Evolutionary conservation across 2,329 filamentous ascomycete species (phyloP).

Genomic region (Exophiala aquamarina): DNA sequence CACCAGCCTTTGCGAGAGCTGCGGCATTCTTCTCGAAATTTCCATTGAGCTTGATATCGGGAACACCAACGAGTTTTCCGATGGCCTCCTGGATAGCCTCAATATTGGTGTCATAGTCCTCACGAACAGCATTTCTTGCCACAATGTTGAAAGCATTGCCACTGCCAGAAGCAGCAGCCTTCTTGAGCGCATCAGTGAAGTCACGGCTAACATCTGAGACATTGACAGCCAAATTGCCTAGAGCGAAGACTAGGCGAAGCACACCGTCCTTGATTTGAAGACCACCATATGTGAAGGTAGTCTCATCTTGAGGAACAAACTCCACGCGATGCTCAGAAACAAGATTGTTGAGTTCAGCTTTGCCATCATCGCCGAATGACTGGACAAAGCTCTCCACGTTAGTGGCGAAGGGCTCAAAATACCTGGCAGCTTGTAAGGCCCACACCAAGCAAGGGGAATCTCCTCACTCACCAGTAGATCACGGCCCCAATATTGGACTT

Average conservation of each 20-base stretch:
- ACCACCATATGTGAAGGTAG: constrained; percentile 10
- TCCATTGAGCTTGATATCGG: constrained; percentile 37
- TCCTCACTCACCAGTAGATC: constrained; percentile 43
- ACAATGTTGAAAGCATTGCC: constrained; percentile 41
- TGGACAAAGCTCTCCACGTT: constrained; percentile 40
- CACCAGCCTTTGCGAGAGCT: constrained; percentile 31
- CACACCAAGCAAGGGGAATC: too few relatives aligned
- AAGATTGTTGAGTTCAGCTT: constrained; percentile 51
- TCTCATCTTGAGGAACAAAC: constrained; percentile 8
- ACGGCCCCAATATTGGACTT: constrained; percentile 37
- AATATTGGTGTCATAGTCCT: constrained; percentile 47
- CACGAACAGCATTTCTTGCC: constrained; percentile 45
- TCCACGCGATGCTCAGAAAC: constrained; percentile 7
- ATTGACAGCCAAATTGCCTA: constrained; percentile 48
- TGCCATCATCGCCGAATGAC: constrained; percentile 39
- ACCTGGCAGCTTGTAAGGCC: not conserved
- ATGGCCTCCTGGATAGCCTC: constrained; percentile 42
- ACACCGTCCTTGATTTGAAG: constrained; percentile 43
- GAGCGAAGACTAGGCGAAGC: constrained; percentile 51
- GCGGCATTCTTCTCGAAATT: constrained; percentile 50
- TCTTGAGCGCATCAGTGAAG: constrained; percentile 49
- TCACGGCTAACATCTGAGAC: constrained; percentile 41
- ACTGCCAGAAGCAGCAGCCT: constrained; percentile 35
- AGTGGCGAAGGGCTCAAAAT: constrained; percentile 9
- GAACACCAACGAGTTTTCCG: constrained; percentile 34